Conservation (phyloP, 2,329 filamentous ascomycete species). For the Ophiocordyceps camponoti-floridani region DNA sequence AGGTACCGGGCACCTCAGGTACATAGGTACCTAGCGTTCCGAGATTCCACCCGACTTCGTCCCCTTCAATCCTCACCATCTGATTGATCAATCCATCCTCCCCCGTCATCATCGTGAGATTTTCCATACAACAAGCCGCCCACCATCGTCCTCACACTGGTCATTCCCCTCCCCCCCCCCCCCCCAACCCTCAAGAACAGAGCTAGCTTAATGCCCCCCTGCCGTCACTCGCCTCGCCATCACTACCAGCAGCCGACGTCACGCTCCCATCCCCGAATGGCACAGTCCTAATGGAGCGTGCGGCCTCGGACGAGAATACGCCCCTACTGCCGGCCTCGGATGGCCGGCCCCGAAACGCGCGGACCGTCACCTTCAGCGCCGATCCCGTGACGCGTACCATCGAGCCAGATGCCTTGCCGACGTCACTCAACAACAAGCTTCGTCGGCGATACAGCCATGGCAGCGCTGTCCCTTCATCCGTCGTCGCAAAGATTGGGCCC, state of each 20-base stretch:
- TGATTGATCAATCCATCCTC: no score
- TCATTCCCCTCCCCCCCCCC: no score
- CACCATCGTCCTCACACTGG: no score
- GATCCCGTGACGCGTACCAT: conserved; percentile 46
- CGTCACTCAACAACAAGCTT: conserved; percentile 73
- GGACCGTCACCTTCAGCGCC: conserved; percentile 64
- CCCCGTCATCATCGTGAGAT: no score
- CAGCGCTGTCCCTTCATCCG: conserved; percentile 22
- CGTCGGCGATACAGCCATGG: conserved; percentile 69
- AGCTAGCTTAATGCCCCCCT: no score
- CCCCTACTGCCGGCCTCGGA: conserved; percentile 1
- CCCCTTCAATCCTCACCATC: no score
- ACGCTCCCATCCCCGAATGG: neutral
- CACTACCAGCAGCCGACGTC: neutral
- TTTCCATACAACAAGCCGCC: no score
- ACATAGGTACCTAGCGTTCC: no score
- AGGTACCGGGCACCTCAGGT: no score
- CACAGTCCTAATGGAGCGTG: neutral
- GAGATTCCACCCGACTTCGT: no score
- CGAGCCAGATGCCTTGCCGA: conserved; percentile 46
- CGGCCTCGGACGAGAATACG: conserved; percentile 1
- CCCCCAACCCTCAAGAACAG: no score
- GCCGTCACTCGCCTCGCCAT: no score
- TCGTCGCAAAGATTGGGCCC: conserved; percentile 62
- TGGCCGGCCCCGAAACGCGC: conserved; percentile 24